phyloP scores from a whole-genome alignment of 2,329 filamentous ascomycete genomes.

The Aspergillus aculeatinus region DNA sequence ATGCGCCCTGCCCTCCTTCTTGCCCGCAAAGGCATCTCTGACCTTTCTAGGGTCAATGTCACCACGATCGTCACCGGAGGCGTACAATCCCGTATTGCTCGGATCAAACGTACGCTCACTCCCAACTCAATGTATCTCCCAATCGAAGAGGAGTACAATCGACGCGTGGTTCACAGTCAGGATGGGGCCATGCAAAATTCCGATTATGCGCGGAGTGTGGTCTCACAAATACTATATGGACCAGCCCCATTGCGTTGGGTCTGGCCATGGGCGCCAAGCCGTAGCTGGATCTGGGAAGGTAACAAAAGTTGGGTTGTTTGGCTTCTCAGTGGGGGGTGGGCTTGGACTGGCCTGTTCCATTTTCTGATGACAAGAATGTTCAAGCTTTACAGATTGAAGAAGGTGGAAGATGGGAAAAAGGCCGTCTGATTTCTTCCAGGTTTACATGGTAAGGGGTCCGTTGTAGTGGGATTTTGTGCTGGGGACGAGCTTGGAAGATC shows the following conservation, averaged over 20 bases:
- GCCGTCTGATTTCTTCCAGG: background rate
- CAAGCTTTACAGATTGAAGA: constrained; percentile 49
- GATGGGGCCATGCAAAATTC: constrained; percentile 53
- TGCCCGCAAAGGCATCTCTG: background rate
- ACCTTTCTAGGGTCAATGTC: constrained; percentile 47
- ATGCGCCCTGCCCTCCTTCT: constrained; percentile 11
- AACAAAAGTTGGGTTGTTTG: constrained; percentile 53
- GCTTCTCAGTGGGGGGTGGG: constrained; percentile 51
- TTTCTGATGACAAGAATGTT: constrained; percentile 53
- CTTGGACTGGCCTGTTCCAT: constrained; percentile 42
- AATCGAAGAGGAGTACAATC: constrained; percentile 52
- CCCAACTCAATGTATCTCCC: constrained; percentile 53
- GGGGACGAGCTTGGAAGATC: too few species aligned
- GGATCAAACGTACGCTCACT: constrained; percentile 50
- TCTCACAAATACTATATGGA: constrained; percentile 52
- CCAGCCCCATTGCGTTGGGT: constrained; percentile 49
- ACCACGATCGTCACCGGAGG: constrained; percentile 60
- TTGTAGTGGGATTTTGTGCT: too few species aligned
- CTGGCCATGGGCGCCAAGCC: constrained; percentile 47
- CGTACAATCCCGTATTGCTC: constrained; percentile 59
- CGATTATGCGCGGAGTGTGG: constrained; percentile 56
- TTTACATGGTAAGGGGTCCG: too few species aligned
- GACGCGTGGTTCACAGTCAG: constrained; percentile 55
- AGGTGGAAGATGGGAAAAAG: constrained; percentile 15
- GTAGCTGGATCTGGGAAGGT: constrained; percentile 50